Evolutionary conservation across 2,329 filamentous ascomycete genomes (phyloP).

Genomic region (Ophiobolus disseminans): DNA sequence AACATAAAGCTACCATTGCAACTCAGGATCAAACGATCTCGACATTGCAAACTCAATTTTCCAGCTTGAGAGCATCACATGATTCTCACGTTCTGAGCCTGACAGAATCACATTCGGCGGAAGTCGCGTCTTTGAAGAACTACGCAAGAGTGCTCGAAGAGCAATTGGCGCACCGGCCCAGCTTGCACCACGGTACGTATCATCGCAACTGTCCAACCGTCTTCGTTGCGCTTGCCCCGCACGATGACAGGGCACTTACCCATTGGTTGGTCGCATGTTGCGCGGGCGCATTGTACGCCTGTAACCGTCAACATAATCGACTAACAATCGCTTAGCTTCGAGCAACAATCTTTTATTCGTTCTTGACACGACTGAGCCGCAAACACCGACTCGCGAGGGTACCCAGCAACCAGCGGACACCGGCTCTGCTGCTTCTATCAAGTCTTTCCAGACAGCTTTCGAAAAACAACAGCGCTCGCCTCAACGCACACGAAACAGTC

Average conservation of each 20-base stretch:
- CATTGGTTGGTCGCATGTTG: slow-evolving; percentile 1
- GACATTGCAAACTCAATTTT: slow-evolving; percentile 45
- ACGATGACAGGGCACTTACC: neutral
- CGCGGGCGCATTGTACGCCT: slow-evolving; percentile 8
- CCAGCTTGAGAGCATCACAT: slow-evolving; percentile 46
- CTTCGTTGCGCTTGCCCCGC: slow-evolving; percentile 7
- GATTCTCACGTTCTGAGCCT: slow-evolving; percentile 49
- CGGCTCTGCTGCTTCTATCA: slow-evolving; percentile 27
- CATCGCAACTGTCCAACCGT: neutral
- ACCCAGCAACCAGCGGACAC: slow-evolving; percentile 25
- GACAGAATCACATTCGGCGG: slow-evolving; percentile 48
- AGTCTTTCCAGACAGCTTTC: slow-evolving; percentile 27
- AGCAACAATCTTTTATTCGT: slow-evolving; percentile 37
- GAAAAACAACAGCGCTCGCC: slow-evolving; percentile 38
- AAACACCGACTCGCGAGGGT: slow-evolving; percentile 30
- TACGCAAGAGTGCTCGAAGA: slow-evolving; percentile 51
- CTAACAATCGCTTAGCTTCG: slow-evolving; percentile 31
- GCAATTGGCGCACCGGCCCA: slow-evolving; percentile 33
- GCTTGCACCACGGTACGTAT: slow-evolving; percentile 40
- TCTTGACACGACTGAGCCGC: slow-evolving; percentile 31
- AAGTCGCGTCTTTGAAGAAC: slow-evolving; percentile 48
- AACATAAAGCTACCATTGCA: slow-evolving; percentile 38
- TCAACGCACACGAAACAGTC: slow-evolving; percentile 23
- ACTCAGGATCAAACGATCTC: slow-evolving; percentile 43
- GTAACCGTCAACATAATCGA: slow-evolving; percentile 17